Base-by-base conservation (phyloP, 2,329 filamentous ascomycete species). In the Sclerotinia trifoliorum region DNA sequence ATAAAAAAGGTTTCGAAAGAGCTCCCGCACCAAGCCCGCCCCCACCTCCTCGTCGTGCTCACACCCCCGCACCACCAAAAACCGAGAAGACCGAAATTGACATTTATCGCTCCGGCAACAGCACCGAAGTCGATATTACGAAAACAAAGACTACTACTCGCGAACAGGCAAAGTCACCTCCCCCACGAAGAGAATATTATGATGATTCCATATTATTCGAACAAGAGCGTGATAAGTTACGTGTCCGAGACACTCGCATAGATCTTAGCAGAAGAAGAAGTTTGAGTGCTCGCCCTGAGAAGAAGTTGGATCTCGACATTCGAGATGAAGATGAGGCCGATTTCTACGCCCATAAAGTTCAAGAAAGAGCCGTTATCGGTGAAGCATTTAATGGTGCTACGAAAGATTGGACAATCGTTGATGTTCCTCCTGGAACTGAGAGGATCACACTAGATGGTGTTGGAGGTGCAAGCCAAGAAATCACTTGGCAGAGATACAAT, bases 351-450 rank as follows among this genome's bases (percentile, higher is more conserved):
- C 86, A 90, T 54, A 91, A 91, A 76, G 86, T 85, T 46, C 83
- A 87, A 54, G 89, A 91, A 19, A 86, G 90, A 42, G 88, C 86
- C 26, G 86, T 86, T 70, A 85, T 89, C 75, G 90, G 90, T 65
- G 92, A 94, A 78, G 91, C 90, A 29, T 88, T 85, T 77, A 86
- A 90, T 74, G 91, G 91, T 65, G 88, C 87, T 24, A 93, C 90
- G 48, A 88, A 86, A 71, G 90, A 88, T 75, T 96, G 93, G 92
- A 85, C 87, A 66, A 90, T 96, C 71, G 85, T 96, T 49, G 92
- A 96, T 78, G 89, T 96, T 51, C 92, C 92, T 1, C 91, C 92
- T 0, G 92, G 92, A 69, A 94, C 92, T 0, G 90, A 92, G 80
- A 86, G 90, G 52, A 89, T 95, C n/a, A 85, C 86, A 66, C 90